A percentile compares a stretch with the other conserved stretches of the same genome.
phyloP scores from a whole-genome alignment of 441 rosid genomes.

The Bruguiera hainesii region DNA sequence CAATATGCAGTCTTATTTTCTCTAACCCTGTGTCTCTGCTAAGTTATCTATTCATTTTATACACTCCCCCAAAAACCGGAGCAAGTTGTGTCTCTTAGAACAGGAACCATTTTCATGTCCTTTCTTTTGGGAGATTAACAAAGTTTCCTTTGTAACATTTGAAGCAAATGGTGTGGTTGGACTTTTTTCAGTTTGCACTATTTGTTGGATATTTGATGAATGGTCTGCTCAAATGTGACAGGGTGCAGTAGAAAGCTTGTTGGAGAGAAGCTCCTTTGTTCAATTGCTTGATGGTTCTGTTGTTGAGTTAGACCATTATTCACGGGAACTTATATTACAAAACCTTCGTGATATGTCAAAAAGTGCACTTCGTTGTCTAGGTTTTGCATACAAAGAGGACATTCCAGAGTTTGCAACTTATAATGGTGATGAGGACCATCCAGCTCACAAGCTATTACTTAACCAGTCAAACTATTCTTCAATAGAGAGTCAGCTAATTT shows the following conservation, averaged over 20 bases:
- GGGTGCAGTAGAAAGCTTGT: slow-evolving; percentile 90
- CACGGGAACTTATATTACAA: slow-evolving; percentile 51
- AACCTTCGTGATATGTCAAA: slow-evolving; percentile 71
- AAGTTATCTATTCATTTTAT: too few species aligned
- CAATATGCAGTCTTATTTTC: neutral
- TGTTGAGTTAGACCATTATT: slow-evolving; percentile 53
- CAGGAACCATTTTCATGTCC: too few species aligned
- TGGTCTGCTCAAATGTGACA: slow-evolving; percentile 31
- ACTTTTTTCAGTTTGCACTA: neutral
- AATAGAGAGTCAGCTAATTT: slow-evolving; percentile 72
- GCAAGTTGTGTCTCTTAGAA: too few species aligned
- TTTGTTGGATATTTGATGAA: neutral
- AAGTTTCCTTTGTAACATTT: neutral
- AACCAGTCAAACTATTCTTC: slow-evolving; percentile 67
- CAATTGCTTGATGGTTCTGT: slow-evolving; percentile 79
- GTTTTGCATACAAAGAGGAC: slow-evolving; percentile 74
- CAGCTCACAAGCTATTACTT: slow-evolving; percentile 79
- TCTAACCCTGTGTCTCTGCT: neutral
- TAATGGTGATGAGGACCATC: slow-evolving; percentile 84
- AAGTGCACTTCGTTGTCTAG: slow-evolving; percentile 71
- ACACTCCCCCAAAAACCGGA: too few species aligned
- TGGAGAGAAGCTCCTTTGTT: slow-evolving; percentile 72
- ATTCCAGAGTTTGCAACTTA: slow-evolving; percentile 66
- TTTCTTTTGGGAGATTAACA: neutral
- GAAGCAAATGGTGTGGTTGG: neutral